These are phyloP conservation scores for Puccinia polysora DNA, from an alignment of 1,284 basidiomycete species.

Conservation along the genomic window DNA sequence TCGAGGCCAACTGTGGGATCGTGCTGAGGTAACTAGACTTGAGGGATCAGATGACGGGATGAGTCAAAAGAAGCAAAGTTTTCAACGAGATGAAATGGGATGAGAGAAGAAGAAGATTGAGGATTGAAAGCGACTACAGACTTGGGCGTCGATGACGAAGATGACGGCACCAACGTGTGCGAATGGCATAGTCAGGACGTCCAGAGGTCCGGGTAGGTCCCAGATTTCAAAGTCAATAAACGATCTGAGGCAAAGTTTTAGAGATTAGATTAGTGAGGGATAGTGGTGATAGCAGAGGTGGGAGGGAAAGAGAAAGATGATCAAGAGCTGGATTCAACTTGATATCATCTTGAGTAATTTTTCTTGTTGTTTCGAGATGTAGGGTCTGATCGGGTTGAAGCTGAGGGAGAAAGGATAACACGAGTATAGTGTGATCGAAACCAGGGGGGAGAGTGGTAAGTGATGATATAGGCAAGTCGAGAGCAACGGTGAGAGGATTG, in stretches of 20 bases:
- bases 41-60: conserved; percentile 34
- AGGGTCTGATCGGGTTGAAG: conserved; percentile 80
- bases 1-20: conserved; percentile 47
- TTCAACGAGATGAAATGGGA: not conserved
- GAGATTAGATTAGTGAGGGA: conserved; percentile 34
- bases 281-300: conserved; percentile 22
- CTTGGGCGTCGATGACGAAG: conserved; percentile 95
- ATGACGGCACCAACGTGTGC: conserved; percentile 59
- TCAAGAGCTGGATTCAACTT: too few species aligned
- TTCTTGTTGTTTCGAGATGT: conserved; percentile 80
- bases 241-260: conserved; percentile 59
- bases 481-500: not conserved
- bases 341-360: conserved; percentile 68
- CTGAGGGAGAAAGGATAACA: not conserved
- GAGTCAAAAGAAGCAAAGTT: conserved; percentile 7
- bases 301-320: conserved; percentile 46
- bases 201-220: conserved; percentile 73
- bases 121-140: conserved; percentile 53
- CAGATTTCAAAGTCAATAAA: conserved; percentile 89
- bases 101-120: not conserved
- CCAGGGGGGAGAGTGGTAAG: not conserved
- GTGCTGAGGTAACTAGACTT: conserved; percentile 62
- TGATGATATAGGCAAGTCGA: not conserved
- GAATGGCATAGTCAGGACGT: conserved; percentile 39
- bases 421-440: not conserved